phyloP scores from a whole-genome alignment of 371 early-diverging fungal species.

The Mucor lusitanicus region DNA sequence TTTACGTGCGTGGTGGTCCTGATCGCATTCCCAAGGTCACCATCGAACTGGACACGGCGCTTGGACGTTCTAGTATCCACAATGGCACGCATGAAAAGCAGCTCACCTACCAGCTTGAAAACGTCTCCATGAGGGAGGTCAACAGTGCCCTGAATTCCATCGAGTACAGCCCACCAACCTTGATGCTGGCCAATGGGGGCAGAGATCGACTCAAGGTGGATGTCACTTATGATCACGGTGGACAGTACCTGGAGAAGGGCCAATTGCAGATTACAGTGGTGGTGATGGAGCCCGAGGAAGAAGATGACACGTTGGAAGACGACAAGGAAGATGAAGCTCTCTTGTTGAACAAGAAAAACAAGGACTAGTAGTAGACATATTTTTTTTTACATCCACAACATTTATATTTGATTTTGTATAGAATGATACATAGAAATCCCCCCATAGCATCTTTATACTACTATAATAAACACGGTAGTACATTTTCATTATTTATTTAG shows the following conservation, averaged over 20 bases:
- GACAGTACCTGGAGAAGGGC: constrained; percentile 1
- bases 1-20: constrained; percentile 58
- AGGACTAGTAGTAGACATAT: background rate
- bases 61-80: constrained; percentile 25
- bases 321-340: background rate
- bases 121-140: constrained; percentile 34
- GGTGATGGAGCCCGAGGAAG: constrained; percentile 41
- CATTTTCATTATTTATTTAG: too few relatives aligned
- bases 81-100: constrained; percentile 9
- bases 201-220: constrained; percentile 33
- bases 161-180: constrained; percentile 33
- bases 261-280: constrained; percentile 28
- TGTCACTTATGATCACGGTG: constrained; percentile 24
- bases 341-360: background rate
- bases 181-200: constrained; percentile 46
- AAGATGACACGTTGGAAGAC: constrained; percentile 22
- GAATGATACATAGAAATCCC: too few relatives aligned
- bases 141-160: constrained; percentile 40
- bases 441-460: too few relatives aligned
- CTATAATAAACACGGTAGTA: too few relatives aligned
- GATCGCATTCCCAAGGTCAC: constrained; percentile 18
- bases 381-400: background rate
- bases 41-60: constrained; percentile 28
- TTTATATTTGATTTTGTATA: background rate
- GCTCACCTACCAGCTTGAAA: constrained; percentile 11